Evolutionary conservation across 768 basidiomycete species (phyloP).

Genomic region (Serpula lacrymans): DNA sequence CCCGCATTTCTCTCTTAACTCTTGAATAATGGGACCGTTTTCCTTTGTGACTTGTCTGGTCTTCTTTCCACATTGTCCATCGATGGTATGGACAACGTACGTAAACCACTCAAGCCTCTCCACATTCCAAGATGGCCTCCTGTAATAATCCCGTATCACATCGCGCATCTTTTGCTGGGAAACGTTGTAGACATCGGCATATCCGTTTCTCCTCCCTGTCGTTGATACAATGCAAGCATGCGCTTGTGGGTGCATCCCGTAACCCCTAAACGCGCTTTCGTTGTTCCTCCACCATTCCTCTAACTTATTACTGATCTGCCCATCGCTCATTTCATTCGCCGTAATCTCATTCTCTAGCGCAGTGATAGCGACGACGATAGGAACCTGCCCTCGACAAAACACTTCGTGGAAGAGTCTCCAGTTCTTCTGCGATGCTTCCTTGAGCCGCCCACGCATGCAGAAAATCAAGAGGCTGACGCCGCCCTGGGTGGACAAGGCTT

Average conservation of each 20-base stretch:
- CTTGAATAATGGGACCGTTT: too few relatives aligned
- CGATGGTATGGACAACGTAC: too few relatives aligned
- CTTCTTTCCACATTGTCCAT: too few relatives aligned
- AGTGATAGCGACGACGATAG: conserved; percentile 26
- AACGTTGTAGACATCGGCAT: conserved; percentile 11
- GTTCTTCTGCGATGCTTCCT: conserved; percentile 21
- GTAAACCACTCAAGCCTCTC: too few relatives aligned
- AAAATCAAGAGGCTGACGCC: conserved; percentile 32
- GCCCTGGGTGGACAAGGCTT: conserved; percentile 15
- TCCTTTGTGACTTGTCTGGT: too few relatives aligned
- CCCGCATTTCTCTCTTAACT: too few relatives aligned
- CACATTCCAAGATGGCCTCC: neutral
- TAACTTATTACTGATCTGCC: too few relatives aligned
- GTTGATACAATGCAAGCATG: conserved; percentile 36
- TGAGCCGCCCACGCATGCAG: conserved; percentile 27
- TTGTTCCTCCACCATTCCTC: conserved; percentile 39
- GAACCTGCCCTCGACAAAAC: conserved; percentile 29
- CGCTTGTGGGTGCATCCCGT: conserved; percentile 26
- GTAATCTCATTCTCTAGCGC: conserved; percentile 23
- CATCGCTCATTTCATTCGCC: too few relatives aligned
- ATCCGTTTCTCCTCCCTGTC: conserved; percentile 16
- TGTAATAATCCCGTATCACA: conserved; percentile 1
- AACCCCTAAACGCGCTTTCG: conserved; percentile 22
- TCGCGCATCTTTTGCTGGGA: conserved; percentile 7
- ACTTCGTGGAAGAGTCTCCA: conserved; percentile 27